Base-by-base conservation (phyloP, 208 protist species). In the Trypanosoma mega region DNA sequence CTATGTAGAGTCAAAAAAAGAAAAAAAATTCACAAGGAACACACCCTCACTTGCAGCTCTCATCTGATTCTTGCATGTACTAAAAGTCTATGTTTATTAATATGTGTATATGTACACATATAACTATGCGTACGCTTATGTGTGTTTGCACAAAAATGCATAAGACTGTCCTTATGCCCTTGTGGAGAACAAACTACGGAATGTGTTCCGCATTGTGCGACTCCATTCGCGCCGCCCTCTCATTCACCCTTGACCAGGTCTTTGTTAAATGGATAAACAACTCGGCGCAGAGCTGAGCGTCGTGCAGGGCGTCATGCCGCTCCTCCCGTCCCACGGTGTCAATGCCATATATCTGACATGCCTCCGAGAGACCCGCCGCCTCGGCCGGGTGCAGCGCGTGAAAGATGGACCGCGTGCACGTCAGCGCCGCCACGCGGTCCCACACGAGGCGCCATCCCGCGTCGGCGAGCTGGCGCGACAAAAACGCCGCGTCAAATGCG, bases 401-500 rank as follows among this genome's bases (percentile, higher is more conserved):
- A 24, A 68, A 68, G 57, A 80, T 74, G 44, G 69, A 57, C 55
- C 62, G 47, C 11, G 82, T 82, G 62, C 82, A 90, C 31, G 76
- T 85, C 14, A 79, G 39, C 3, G 82, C 71, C 37, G 72, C 71
- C 11, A 70, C 39, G 5, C 67, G 41, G 59, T 90, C 68, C 70
- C 75, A 85, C 34, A 80, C 37, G 18, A 85, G 52, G 24, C 47
- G 34, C 64, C 80, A 91, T 31, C 80, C 80, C 18, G 48, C 57
- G 24, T 54, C 57, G 11, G 33, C 39, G 0, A 79, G 29, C 41
- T 70, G 55, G 1, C 47, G 27, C 45, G 76, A 70, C 20, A 91
- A 45, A 49, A 91, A 91, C 0, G 56, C 23, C 1, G 66, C 55
- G 51, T 91, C 84, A 54, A 91, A 91, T 0, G n/a, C 41, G 3